Conservation (phyloP, 2,329 filamentous ascomycete species). For the Ramularia endophylla region DNA sequence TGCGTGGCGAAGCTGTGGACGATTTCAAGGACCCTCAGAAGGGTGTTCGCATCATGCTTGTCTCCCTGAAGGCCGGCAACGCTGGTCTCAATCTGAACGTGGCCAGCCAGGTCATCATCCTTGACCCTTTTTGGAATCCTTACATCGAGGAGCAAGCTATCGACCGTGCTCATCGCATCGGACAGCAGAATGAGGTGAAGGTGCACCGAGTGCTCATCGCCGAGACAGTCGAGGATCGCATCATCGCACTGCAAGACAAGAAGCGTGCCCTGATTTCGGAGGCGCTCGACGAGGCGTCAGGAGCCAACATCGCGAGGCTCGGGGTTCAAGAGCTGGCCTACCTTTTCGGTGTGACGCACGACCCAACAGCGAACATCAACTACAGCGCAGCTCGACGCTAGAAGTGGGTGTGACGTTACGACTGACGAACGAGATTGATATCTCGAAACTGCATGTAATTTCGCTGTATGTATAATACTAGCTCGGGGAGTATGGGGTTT, state of each 20-base stretch:
- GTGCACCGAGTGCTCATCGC: slow-evolving; percentile 75
- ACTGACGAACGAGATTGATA: too few species aligned
- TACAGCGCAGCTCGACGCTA: slow-evolving; percentile 9
- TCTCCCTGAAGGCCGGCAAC: slow-evolving; percentile 75
- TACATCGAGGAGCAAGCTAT: slow-evolving; percentile 90
- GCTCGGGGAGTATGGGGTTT: too few species aligned
- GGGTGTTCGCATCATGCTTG: slow-evolving; percentile 62
- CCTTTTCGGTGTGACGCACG: slow-evolving; percentile 51
- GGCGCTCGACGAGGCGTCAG: slow-evolving; percentile 71
- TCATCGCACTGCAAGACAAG: slow-evolving; percentile 68
- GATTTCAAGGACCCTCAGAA: slow-evolving; percentile 59
- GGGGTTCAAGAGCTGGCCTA: slow-evolving; percentile 61
- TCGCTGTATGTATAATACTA: too few species aligned
- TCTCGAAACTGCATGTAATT: too few species aligned
- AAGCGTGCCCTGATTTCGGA: slow-evolving; percentile 72
- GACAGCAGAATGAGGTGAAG: slow-evolving; percentile 65
- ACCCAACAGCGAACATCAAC: slow-evolving; percentile 19
- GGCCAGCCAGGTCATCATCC: slow-evolving; percentile 79
- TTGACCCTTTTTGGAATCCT: slow-evolving; percentile 93
- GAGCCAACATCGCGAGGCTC: slow-evolving; percentile 61
- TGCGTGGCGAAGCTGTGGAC: slow-evolving; percentile 61
- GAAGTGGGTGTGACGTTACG: too few species aligned
- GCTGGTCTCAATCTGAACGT: slow-evolving; percentile 79
- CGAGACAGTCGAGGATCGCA: slow-evolving; percentile 81
- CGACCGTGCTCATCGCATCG: slow-evolving; percentile 83